phyloP scores from a whole-genome alignment of 768 basidiomycete species.

The Panus rudis region DNA sequence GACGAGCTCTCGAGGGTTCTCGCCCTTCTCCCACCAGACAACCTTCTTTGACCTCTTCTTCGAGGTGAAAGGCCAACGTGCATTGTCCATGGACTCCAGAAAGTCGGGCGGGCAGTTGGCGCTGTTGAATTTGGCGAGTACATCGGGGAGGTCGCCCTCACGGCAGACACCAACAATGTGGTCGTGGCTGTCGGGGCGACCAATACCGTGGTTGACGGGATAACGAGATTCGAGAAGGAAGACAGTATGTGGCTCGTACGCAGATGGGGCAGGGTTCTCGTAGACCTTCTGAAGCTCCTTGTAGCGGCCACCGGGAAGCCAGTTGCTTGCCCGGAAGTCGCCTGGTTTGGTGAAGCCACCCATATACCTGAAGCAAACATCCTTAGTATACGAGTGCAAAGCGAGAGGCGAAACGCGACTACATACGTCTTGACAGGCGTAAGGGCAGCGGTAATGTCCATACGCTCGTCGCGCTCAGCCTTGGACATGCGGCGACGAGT shows the following conservation, averaged over 20 bases:
- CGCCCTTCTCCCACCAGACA: slow-evolving; percentile 25
- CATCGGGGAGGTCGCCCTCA: slow-evolving; percentile 23
- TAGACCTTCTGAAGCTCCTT: slow-evolving; percentile 18
- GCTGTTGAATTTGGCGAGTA: slow-evolving; percentile 28
- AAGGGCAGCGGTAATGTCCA: slow-evolving; percentile 29
- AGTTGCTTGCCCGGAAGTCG: slow-evolving; percentile 29
- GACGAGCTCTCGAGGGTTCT: slow-evolving; percentile 17
- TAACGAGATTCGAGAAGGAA: slow-evolving; percentile 32
- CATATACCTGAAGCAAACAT: slow-evolving; percentile 24
- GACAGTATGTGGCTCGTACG: slow-evolving; percentile 34
- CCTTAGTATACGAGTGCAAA: background rate
- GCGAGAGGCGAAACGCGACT: background rate
- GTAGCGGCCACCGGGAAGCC: slow-evolving; percentile 30
- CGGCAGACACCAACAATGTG: slow-evolving; percentile 30
- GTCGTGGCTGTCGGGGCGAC: slow-evolving; percentile 24
- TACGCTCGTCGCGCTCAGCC: slow-evolving; percentile 37
- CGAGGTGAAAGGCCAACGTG: slow-evolving; percentile 29
- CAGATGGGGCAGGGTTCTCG: slow-evolving; percentile 25
- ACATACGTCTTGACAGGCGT: slow-evolving; percentile 33
- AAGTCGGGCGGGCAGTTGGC: slow-evolving; percentile 6
- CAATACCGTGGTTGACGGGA: slow-evolving; percentile 21
- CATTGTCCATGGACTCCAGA: slow-evolving; percentile 30
- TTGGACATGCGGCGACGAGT: slow-evolving; percentile 17
- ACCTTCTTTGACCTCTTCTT: slow-evolving; percentile 8
- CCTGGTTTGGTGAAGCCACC: slow-evolving; percentile 33